Conservation (phyloP, 352 stramenopile species). For the Globisporangium polare region DNA sequence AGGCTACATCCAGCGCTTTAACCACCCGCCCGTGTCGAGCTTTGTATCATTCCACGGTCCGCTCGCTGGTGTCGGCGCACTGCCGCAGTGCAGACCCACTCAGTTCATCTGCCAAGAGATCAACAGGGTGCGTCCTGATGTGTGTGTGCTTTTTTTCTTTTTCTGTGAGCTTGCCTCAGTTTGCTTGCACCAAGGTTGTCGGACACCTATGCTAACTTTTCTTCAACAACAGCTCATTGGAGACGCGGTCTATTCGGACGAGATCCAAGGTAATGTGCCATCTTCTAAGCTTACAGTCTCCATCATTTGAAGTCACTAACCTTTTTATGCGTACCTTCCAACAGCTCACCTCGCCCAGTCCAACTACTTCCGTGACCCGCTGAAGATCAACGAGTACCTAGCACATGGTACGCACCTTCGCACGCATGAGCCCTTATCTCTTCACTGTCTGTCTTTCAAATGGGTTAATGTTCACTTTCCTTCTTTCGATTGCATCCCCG, state of each 20-base stretch:
- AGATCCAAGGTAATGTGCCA: conserved; percentile 62
- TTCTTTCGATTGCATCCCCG: neutral
- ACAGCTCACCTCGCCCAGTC: conserved; percentile 83
- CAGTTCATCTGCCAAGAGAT: conserved; percentile 86
- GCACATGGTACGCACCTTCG: conserved; percentile 45
- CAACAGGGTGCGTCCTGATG: conserved; percentile 38
- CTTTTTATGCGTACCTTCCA: neutral
- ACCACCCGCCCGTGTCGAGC: conserved; percentile 87
- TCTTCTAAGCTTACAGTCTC: neutral
- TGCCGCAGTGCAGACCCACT: conserved; percentile 86
- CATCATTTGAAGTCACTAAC: neutral
- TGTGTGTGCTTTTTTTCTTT: no score
- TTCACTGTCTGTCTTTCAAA: neutral
- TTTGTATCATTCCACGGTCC: conserved; percentile 93
- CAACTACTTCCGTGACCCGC: conserved; percentile 93
- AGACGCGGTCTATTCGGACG: conserved; percentile 78
- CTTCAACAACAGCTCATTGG: conserved; percentile 86
- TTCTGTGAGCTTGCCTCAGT: no score
- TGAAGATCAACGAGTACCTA: conserved; percentile 65
- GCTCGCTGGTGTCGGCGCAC: conserved; percentile 83
- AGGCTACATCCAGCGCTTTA: conserved; percentile 93
- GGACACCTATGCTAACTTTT: no score
- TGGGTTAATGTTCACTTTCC: neutral
- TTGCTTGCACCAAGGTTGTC: no score
- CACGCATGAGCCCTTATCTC: neutral